Evolutionary conservation across 495 filamentous ascomycete species (phyloP), one percentile per base, ranked within the genome.

Genomic region (Parachaetomium inaequale): DNA sequence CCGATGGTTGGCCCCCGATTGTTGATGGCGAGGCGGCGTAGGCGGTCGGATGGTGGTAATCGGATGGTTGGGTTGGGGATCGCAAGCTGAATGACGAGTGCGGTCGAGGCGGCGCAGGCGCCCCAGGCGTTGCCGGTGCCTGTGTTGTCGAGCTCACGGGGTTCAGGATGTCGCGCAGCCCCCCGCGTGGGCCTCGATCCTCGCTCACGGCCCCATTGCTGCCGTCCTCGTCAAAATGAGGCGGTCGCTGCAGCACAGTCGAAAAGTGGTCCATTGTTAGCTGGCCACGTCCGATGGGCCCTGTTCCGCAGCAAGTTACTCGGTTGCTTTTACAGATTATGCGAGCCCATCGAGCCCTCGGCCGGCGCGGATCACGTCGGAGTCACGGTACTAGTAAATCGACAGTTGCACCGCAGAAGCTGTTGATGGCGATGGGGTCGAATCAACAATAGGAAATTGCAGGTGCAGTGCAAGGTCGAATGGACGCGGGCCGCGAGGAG

Each of bases 161-260:
- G 58, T 75, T 74, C 46, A 76, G 65, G 59, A 75, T 73, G 68
- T 75, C 73, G 72, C 75, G 74, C 59, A 71, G 62, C 28, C 70
- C 65, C 59, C 70, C 53, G 29, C 63, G 67, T 47, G 71, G 67
- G 45, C 66, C 63, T 68, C 68, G 68, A 66, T 72, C 68, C 31
- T 76, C 67, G 46, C 68, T 59, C 53, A 64, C 51, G 21, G 56
- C 62, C 25, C 64, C 63, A 51, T 73, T 70, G 58, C 71, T 74
- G 36, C 71, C 66, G 51, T 77, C 74, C 66, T 71, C 72, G 66
- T 75, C 71, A 51, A 74, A 73, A 65, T 73, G 70, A 61, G 73
- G 66, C 52, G 75, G 70, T 25, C 74, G 73, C 66, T 78, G 76
- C 70, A 80, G 70, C 66, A 79, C 75, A 15, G 74, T 79, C 65